Percentiles rank a stretch among this genome's conserved stretches.
These are phyloP conservation scores for Sporormia fimetaria DNA, from an alignment of 495 filamentous ascomycete genomes.

Conservation along the genomic window DNA sequence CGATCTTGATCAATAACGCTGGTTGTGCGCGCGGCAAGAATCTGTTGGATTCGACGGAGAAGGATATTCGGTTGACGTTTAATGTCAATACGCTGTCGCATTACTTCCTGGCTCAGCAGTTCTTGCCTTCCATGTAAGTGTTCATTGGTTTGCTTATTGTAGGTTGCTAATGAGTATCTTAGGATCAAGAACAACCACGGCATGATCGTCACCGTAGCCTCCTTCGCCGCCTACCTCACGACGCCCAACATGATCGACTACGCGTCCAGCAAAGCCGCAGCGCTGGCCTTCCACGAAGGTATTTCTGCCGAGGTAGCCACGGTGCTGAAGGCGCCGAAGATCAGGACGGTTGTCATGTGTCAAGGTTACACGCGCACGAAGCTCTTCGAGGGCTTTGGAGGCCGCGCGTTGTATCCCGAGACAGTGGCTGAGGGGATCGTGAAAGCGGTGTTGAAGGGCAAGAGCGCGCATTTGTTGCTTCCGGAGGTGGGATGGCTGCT, in stretches of 20 bases:
- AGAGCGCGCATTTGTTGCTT: constrained; percentile 47
- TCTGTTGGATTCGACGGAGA: constrained; percentile 46
- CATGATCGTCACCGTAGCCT: constrained; percentile 64
- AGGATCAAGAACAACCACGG: constrained; percentile 53
- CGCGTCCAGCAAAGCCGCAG: constrained; percentile 54
- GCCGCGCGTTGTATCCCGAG: constrained; percentile 47
- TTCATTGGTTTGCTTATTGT: too few relatives aligned
- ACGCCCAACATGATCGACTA: constrained; percentile 61
- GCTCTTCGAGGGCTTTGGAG: constrained; percentile 48
- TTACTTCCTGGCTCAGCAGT: constrained; percentile 52
- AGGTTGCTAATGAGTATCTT: too few relatives aligned
- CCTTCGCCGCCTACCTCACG: constrained; percentile 46
- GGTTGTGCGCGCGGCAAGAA: constrained; percentile 51
- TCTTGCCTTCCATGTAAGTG: constrained; percentile 58
- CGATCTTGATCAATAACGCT: constrained; percentile 67
- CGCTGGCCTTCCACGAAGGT: constrained; percentile 58
- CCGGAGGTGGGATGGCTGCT: constrained; percentile 36
- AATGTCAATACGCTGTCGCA: constrained; percentile 61
- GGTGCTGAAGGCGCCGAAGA: constrained; percentile 49
- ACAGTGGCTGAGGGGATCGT: constrained; percentile 57
- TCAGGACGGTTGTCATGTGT: constrained; percentile 55
- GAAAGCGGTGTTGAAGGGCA: constrained; percentile 44
- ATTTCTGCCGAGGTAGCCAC: constrained; percentile 50
- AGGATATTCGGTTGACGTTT: constrained; percentile 52
- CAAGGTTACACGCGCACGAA: constrained; percentile 52